Percentiles rank a stretch among this genome's conserved stretches.
Evolutionary conservation across 352 stramenopile species (phyloP).

Genomic region (Pythium utonaiense): DNA sequence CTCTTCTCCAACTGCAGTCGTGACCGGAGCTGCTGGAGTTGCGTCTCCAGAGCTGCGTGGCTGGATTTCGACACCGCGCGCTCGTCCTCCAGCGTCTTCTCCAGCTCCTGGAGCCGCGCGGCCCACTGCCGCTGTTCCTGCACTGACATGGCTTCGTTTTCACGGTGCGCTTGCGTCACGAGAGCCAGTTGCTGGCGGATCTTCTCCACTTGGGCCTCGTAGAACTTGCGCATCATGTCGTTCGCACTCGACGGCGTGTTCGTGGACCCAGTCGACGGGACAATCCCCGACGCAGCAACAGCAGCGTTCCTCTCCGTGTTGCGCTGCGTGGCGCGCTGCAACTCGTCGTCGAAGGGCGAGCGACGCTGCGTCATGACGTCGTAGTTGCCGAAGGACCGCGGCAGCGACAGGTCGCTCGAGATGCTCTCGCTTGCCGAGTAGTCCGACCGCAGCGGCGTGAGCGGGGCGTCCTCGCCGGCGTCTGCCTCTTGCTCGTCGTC

Average conservation of each 20-base stretch:
- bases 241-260: not conserved
- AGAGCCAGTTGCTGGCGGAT: constrained; percentile 56
- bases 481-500: constrained; percentile 25
- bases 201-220: constrained; percentile 77
- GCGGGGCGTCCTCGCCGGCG: constrained; percentile 16
- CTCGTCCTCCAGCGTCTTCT: constrained; percentile 20
- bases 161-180: constrained; percentile 39
- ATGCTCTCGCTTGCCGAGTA: constrained; percentile 56
- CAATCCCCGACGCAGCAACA: not conserved
- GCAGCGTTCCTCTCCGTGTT: constrained; percentile 10
- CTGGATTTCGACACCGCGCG: not conserved
- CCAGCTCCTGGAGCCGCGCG: constrained; percentile 12
- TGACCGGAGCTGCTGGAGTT: constrained; percentile 26
- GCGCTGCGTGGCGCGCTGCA: constrained; percentile 22
- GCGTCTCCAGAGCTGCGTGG: constrained; percentile 20
- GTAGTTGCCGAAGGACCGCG: constrained; percentile 66
- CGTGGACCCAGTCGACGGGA: constrained; percentile 5
- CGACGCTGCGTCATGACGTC: constrained; percentile 22
- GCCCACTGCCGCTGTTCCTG: constrained; percentile 38
- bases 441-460: constrained; percentile 38
- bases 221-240: constrained; percentile 76
- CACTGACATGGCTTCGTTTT: constrained; percentile 45
- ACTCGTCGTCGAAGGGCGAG: constrained; percentile 60
- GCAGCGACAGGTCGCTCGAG: constrained; percentile 69
- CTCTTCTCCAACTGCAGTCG: constrained; percentile 59